Evolutionary conservation across 306 rosid species (phyloP).

Genomic region (Betula pendula): DNA sequence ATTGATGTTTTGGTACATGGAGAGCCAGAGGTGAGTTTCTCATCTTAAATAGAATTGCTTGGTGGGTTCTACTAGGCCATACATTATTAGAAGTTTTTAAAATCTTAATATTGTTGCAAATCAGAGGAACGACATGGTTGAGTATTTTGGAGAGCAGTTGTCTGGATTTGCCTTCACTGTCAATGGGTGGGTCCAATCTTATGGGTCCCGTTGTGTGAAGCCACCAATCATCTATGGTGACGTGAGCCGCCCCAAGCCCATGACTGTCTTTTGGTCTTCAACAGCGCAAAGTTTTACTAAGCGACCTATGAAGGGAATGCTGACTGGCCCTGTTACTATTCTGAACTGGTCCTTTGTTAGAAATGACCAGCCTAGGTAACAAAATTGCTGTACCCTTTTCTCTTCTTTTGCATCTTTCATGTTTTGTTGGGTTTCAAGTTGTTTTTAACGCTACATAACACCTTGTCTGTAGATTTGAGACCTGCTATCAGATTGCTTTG

Average conservation of each 20-base stretch:
- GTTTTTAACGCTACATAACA: conserved; percentile 14
- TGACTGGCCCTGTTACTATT: conserved; percentile 87
- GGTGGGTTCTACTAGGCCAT: conserved; percentile 7
- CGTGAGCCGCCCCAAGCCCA: conserved; percentile 87
- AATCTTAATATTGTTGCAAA: conserved; percentile 17
- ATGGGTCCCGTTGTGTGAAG: conserved; percentile 84
- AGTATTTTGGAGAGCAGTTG: conserved; percentile 88
- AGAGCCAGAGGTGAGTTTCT: conserved; percentile 76
- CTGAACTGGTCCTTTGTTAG: conserved; percentile 89
- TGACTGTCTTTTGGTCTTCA: conserved; percentile 96
- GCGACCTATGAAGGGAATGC: conserved; percentile 94
- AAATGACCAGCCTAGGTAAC: conserved; percentile 82
- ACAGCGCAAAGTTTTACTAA: conserved; percentile 76
- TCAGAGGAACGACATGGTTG: conserved; percentile 95
- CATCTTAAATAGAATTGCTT: conserved; percentile 4
- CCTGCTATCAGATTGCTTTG: conserved; percentile 91
- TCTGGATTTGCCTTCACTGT: conserved; percentile 87
- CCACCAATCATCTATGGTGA: conserved; percentile 91
- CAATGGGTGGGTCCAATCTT: conserved; percentile 94
- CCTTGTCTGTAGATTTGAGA: conserved; percentile 54
- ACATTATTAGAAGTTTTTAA: conserved; percentile 10
- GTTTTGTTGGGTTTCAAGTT: conserved; percentile 6
- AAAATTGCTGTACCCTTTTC: not conserved
- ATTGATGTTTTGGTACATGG: conserved; percentile 92
- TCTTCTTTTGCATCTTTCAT: not conserved